These are phyloP conservation scores for Trichoderma breve DNA, from an alignment of 2,329 filamentous ascomycete species.

Conservation along the genomic window DNA sequence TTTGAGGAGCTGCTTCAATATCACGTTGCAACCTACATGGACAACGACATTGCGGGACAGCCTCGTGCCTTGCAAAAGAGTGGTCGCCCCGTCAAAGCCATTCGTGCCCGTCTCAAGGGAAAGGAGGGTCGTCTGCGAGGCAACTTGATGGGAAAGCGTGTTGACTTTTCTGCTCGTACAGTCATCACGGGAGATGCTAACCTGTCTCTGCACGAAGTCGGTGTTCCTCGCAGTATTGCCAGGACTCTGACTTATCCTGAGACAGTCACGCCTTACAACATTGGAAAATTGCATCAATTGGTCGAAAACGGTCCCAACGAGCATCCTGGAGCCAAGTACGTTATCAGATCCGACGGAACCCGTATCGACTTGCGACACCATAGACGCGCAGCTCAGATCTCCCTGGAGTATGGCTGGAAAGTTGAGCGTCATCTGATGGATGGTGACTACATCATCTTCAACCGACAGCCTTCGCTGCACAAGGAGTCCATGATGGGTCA, in stretches of 20 bases:
- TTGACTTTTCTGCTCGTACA: conserved; percentile 98
- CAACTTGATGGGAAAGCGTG: conserved; percentile 99
- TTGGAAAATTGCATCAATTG: conserved; percentile 81
- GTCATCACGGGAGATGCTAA: conserved; percentile 99
- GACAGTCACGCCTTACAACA: conserved; percentile 97
- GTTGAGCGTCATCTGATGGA: conserved; percentile 96
- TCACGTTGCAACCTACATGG: conserved; percentile 99
- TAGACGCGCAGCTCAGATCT: conserved; percentile 80
- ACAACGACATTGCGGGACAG: conserved; percentile 96
- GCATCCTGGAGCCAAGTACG: conserved; percentile 94
- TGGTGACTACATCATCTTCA: conserved; percentile 98
- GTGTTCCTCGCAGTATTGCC: conserved; percentile 91
- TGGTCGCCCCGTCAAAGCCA: conserved; percentile 92
- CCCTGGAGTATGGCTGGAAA: conserved; percentile 94
- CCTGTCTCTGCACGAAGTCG: conserved; percentile 92
- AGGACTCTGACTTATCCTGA: conserved; percentile 93
- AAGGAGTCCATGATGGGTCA: conserved; percentile 99
- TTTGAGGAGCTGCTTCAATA: conserved; percentile 93
- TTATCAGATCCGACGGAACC: conserved; percentile 89
- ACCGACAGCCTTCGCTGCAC: conserved; percentile 97
- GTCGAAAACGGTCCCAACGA: conserved; percentile 93
- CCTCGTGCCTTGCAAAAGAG: conserved; percentile 96
- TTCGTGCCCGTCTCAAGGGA: conserved; percentile 94
- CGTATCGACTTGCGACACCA: conserved; percentile 94
- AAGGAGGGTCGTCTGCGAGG: conserved; percentile 97